These are phyloP conservation scores for Pestalotiopsis sp. DNA, from an alignment of 2,329 filamentous ascomycete genomes.

Conservation along the genomic window DNA sequence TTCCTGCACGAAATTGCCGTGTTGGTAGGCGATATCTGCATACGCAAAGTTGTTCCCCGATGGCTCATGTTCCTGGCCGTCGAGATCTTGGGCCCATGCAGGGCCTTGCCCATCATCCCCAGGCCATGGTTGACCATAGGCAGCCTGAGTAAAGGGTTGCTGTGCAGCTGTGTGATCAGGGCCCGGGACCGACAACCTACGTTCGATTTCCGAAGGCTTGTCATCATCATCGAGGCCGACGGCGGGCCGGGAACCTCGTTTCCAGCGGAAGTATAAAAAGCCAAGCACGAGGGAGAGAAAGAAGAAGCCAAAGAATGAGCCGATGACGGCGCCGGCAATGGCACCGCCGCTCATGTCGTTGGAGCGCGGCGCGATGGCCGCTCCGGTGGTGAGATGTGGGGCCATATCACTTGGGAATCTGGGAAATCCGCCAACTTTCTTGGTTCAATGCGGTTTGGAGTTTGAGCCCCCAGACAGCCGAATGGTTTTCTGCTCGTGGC, in stretches of 20 bases:
- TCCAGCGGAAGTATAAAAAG: constrained; percentile 36
- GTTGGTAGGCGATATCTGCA: constrained; percentile 8
- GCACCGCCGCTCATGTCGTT: constrained; percentile 27
- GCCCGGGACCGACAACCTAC: constrained; percentile 19
- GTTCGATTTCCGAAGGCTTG: constrained; percentile 3
- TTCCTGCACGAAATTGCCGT: constrained; percentile 23
- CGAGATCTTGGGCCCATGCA: constrained; percentile 4
- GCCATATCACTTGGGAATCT: constrained; percentile 21
- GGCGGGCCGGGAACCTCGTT: constrained; percentile 20
- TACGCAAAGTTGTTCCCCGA: constrained; percentile 22
- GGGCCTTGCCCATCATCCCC: background rate
- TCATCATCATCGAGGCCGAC: background rate
- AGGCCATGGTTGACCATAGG: background rate
- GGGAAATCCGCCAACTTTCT: background rate
- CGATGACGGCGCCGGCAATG: constrained; percentile 35
- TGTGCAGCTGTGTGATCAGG: constrained; percentile 18
- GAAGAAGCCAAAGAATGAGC: constrained; percentile 31
- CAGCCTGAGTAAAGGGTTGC: constrained; percentile 14
- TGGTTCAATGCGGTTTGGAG: background rate
- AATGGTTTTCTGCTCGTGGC: background rate
- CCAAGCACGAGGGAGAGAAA: constrained; percentile 31
- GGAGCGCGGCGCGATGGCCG: constrained; percentile 26
- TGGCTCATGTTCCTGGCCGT: constrained; percentile 21
- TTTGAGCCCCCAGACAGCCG: background rate
- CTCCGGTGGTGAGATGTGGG: constrained; percentile 19